Evolutionary conservation across 2,329 filamentous ascomycete genomes (phyloP).

Genomic region (Phyllosticta capitalensis): DNA sequence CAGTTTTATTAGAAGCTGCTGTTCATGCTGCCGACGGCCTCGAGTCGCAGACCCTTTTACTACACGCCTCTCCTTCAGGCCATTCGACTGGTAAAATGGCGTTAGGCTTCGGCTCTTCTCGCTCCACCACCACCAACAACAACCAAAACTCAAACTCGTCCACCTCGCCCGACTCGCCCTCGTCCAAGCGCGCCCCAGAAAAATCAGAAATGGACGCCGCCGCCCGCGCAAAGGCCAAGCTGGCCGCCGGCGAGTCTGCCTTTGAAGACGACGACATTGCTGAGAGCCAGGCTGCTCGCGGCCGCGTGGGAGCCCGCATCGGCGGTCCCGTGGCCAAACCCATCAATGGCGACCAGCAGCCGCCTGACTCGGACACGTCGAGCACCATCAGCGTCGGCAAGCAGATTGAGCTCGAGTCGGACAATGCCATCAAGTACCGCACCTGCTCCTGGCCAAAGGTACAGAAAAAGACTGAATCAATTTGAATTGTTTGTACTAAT

Average conservation of each 20-base stretch:
- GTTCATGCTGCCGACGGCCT: constrained; percentile 31
- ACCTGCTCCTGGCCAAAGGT: constrained; percentile 85
- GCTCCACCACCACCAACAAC: not conserved
- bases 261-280: constrained; percentile 14
- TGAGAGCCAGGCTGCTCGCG: constrained; percentile 12
- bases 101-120: constrained; percentile 29
- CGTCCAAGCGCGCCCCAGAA: not conserved
- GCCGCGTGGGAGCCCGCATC: constrained; percentile 33
- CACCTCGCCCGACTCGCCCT: constrained; percentile 1
- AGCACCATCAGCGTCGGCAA: constrained; percentile 42
- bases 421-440: constrained; percentile 77
- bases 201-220: not conserved
- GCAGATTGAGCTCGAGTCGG: constrained; percentile 69
- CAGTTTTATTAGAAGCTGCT: not conserved
- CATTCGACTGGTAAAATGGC: constrained; percentile 44
- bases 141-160: constrained; percentile 3
- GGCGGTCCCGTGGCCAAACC: constrained; percentile 28
- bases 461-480: too few species aligned
- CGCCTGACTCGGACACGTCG: constrained; percentile 28
- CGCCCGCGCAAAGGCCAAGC: not conserved
- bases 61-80: constrained; percentile 31
- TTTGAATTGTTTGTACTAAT: constrained; percentile 30
- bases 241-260: constrained; percentile 5
- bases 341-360: constrained; percentile 18
- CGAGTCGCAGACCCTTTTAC: constrained; percentile 27